Evolutionary conservation across 1,284 basidiomycete genomes (phyloP), one percentile per base, ranked within the genome.

Genomic region (Porphyrellus sp.): DNA sequence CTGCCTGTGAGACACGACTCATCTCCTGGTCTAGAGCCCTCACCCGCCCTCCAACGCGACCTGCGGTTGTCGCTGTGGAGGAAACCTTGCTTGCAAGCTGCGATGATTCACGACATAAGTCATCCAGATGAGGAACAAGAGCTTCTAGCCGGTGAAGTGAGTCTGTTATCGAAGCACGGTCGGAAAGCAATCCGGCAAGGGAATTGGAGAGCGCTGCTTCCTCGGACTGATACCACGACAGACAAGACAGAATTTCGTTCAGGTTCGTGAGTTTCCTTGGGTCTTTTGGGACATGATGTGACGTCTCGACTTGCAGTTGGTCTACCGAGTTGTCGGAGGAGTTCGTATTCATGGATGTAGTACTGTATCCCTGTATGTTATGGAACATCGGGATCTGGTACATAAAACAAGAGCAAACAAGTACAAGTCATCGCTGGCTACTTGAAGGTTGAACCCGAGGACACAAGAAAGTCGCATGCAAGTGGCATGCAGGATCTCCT

Each of bases 11-110:
- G 13, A 98, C 88, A 37, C 93, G 80, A 27, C 82, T 79, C 81
- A 96, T 93, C 73, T 98, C 92, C 63, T 93, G 89, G 64, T 98
- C 95, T 46, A 99, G 77, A 5, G 82, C 77, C 28, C 90, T 78
- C 8, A 99, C 94, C 45, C 89, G 87, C 25, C 91, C 89, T 7
- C 94, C 92, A 9, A 99, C 91, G 49, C 94, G 77, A 62, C 93
- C 86, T 21, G 94, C 95, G 2, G 92, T 96, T 55, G 83, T 77
- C 9, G 89, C 88, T 0, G 89, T 92, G 20, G 73, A 73, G 1
- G 79, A 79, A 11, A 93, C 86, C 48, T 79, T 85, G 7, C 68
- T 62, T 13, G 76, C 74, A 21, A 91, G 76, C 0, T 76, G 64
- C 11, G 72, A 73, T 0, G 92, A 85, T 55, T 93, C 86, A 13